Conservation (phyloP, 176 grass and related monocot species). For the Tillandsia fasciculata region DNA sequence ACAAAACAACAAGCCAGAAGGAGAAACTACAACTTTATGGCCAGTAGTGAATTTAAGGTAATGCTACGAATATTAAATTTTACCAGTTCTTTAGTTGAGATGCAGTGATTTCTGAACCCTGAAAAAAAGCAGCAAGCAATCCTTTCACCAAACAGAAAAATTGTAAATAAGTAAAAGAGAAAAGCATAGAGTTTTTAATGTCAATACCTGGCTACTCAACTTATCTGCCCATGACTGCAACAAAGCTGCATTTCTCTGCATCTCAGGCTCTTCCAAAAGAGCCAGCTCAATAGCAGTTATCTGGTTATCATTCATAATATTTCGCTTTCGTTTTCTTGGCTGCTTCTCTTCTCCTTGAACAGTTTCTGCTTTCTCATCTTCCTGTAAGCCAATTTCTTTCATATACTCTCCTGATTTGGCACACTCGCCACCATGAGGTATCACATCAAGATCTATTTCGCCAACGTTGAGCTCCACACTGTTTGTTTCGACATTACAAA, state of each 20-base stretch:
- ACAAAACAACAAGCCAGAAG: too few relatives aligned
- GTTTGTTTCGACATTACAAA: slow-evolving; percentile 3
- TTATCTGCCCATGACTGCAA: slow-evolving; percentile 78
- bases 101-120: slow-evolving; percentile 88
- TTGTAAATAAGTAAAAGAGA: slow-evolving; percentile 7
- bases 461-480: slow-evolving; percentile 14
- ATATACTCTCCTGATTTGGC: slow-evolving; percentile 32
- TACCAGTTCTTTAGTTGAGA: slow-evolving; percentile 99
- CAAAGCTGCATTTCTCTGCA: slow-evolving; percentile 64
- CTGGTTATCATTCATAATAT: slow-evolving; percentile 81
- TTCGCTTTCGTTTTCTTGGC: slow-evolving; percentile 83
- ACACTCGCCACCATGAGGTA: slow-evolving; percentile 28
- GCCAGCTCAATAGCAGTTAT: slow-evolving; percentile 72
- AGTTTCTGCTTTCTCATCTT: slow-evolving; percentile 62
- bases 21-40: too few relatives aligned
- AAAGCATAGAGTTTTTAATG: slow-evolving; percentile 18
- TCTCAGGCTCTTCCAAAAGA: slow-evolving; percentile 80
- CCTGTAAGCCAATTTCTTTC: slow-evolving; percentile 50
- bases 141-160: slow-evolving; percentile 24
- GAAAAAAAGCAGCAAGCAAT: slow-evolving; percentile 23
- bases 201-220: slow-evolving; percentile 49
- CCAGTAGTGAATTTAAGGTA: too few relatives aligned
- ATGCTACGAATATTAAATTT: not conserved
- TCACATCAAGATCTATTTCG: slow-evolving; percentile 41
- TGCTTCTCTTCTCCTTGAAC: slow-evolving; percentile 52